Conservation (phyloP, 1,139 yeast genomes). For the Saccharomyces hybrid region DNA sequence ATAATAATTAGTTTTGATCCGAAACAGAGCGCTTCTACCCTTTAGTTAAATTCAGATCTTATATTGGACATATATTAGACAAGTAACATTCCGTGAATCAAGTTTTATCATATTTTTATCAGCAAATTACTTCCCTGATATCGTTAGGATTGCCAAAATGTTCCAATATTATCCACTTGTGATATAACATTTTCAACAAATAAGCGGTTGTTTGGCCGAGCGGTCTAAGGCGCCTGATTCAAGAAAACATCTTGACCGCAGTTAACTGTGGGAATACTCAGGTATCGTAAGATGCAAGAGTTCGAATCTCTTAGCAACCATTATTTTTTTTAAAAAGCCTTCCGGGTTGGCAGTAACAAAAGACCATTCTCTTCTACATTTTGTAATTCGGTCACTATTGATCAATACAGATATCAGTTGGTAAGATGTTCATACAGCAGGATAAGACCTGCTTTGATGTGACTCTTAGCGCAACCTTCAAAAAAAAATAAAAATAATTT, state of each 20-base stretch:
- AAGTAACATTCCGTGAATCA: too few relatives aligned
- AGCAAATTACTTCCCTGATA: too few relatives aligned
- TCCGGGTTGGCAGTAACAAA: not conserved
- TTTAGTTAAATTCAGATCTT: too few relatives aligned
- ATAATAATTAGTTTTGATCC: too few relatives aligned
- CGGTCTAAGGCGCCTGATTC: conserved; percentile 11
- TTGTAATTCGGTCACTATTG: too few relatives aligned
- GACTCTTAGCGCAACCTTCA: not conserved
- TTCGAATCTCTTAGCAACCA: conserved; percentile 9
- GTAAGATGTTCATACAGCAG: too few relatives aligned
- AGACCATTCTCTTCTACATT: not conserved
- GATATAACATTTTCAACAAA: not conserved
- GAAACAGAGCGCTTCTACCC: too few relatives aligned
- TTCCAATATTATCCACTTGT: not conserved
- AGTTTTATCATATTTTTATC: too few relatives aligned
- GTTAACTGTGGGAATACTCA: conserved; percentile 7
- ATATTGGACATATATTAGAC: too few relatives aligned
- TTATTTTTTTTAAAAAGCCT: not conserved
- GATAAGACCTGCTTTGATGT: too few relatives aligned
- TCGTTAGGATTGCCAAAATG: too few relatives aligned
- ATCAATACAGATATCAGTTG: too few relatives aligned
- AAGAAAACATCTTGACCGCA: conserved; percentile 3
- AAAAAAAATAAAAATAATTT: not conserved
- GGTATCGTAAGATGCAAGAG: conserved; percentile 11
- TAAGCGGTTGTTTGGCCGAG: conserved; percentile 9